Percentiles rank a stretch among this genome's conserved stretches.
Conservation (phyloP, 805 yeast species). For the Ogataea henricii region DNA sequence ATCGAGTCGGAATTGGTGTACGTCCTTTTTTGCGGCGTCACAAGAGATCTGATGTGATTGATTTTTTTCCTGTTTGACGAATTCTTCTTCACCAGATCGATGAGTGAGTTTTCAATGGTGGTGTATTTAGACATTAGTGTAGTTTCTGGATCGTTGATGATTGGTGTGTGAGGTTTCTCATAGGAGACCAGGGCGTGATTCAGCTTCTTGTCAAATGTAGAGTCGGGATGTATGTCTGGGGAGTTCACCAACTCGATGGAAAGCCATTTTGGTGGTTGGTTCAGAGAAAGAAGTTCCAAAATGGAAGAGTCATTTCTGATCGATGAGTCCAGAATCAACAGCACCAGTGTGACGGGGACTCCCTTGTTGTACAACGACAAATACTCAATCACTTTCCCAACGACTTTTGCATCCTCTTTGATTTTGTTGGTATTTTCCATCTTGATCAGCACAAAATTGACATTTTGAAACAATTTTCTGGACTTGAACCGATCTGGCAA, state of each 20-base stretch:
- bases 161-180: neutral
- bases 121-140: conserved; percentile 21
- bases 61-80: conserved; percentile 11
- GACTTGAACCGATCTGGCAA: conserved; percentile 44
- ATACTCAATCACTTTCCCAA: conserved; percentile 25
- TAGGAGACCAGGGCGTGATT: conserved; percentile 2
- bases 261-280: conserved; percentile 12
- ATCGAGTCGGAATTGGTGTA: conserved; percentile 2
- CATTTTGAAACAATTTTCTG: conserved; percentile 39
- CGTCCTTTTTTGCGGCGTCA: conserved; percentile 10
- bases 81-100: conserved; percentile 14
- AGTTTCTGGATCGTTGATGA: conserved; percentile 15
- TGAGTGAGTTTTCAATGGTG: conserved; percentile 19
- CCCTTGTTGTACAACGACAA: conserved; percentile 15
- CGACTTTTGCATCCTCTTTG: conserved; percentile 19
- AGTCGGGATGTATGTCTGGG: neutral
- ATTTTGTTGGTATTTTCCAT: conserved; percentile 43
- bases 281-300: neutral
- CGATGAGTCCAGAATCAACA: conserved; percentile 12
- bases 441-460: conserved; percentile 51
- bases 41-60: conserved; percentile 15
- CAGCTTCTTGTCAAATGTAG: neutral
- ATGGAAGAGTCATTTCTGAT: neutral
- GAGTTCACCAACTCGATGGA: neutral
- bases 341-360: conserved; percentile 15